phyloP scores from a whole-genome alignment of 2,329 filamentous ascomycete genomes.

The Cladosporium cucumerinum region DNA sequence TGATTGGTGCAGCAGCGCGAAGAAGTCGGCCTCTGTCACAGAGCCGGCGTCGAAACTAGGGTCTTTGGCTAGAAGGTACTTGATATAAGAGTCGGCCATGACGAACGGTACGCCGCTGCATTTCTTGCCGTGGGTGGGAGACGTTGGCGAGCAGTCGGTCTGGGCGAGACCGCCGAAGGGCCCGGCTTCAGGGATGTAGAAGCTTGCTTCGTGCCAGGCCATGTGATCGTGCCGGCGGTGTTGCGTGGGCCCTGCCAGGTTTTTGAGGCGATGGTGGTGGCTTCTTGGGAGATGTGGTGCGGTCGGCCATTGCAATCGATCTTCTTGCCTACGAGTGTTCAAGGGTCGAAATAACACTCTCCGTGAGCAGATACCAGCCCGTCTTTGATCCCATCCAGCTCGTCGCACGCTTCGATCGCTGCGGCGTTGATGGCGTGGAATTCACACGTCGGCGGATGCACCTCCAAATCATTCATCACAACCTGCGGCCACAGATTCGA shows the following conservation, averaged over 20 bases:
- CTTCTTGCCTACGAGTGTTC: conserved; percentile 37
- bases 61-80: conserved; percentile 48
- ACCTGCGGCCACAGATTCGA: conserved; percentile 43
- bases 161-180: conserved; percentile 24
- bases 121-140: conserved; percentile 41
- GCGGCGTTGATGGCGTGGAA: conserved; percentile 42
- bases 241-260: conserved; percentile 41
- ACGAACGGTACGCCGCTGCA: conserved; percentile 43
- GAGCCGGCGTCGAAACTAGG: conserved; percentile 40
- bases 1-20: conserved; percentile 37
- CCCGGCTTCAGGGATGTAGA: conserved; percentile 36
- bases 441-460: conserved; percentile 44
- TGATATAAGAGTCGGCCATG: conserved; percentile 48
- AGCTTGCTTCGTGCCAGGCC: conserved; percentile 44
- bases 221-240: conserved; percentile 44
- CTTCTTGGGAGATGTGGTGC: conserved; percentile 44
- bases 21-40: conserved; percentile 42
- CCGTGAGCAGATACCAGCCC: conserved; percentile 47
- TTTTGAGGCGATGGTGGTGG: conserved; percentile 38
- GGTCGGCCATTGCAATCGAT: conserved; percentile 33
- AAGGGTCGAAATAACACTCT: conserved; percentile 41
- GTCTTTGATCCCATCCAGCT: conserved; percentile 48
- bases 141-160: conserved; percentile 35
- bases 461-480: conserved; percentile 39
- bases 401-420: conserved; percentile 49